phyloP scores from a whole-genome alignment of 1,139 yeast species.

The Pichia sp. region DNA sequence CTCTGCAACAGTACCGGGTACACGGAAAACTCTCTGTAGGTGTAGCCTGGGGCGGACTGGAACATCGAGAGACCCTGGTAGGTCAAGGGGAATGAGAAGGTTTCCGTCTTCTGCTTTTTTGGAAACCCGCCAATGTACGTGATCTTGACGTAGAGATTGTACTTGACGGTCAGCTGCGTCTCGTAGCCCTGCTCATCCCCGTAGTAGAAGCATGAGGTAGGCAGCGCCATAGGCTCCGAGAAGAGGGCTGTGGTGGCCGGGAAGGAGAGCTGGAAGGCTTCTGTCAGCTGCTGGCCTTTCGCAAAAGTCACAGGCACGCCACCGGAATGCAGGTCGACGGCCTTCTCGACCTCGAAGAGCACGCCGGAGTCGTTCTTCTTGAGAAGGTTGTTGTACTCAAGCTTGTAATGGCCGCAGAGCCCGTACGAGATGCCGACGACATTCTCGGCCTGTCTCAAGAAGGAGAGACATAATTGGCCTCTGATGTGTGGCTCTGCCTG shows the following conservation, averaged over 20 bases:
- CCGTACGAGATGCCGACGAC: constrained; percentile 1
- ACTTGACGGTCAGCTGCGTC: background rate
- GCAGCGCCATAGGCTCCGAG: background rate
- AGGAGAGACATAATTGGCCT: background rate
- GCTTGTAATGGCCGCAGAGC: background rate
- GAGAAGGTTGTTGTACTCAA: constrained; percentile 3
- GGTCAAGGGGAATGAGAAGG: background rate
- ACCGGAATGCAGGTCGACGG: background rate
- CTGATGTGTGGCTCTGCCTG: background rate
- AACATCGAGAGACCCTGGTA: background rate
- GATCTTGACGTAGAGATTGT: constrained; percentile 1
- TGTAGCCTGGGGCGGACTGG: background rate
- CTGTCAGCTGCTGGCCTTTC: background rate
- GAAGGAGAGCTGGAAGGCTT: constrained; percentile 1
- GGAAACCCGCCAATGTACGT: background rate
- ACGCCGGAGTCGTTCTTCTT: constrained; percentile 1
- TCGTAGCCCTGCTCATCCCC: constrained; percentile 5
- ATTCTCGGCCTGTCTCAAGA: background rate
- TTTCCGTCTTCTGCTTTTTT: background rate
- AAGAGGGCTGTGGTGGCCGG: background rate
- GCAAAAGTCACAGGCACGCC: background rate
- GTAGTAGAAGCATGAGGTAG: constrained; percentile 2
- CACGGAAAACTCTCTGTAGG: background rate
- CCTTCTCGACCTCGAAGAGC: background rate
- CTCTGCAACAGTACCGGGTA: background rate